phyloP scores from a whole-genome alignment of 2,329 filamentous ascomycete species.

The Xylariaceae sp. region DNA sequence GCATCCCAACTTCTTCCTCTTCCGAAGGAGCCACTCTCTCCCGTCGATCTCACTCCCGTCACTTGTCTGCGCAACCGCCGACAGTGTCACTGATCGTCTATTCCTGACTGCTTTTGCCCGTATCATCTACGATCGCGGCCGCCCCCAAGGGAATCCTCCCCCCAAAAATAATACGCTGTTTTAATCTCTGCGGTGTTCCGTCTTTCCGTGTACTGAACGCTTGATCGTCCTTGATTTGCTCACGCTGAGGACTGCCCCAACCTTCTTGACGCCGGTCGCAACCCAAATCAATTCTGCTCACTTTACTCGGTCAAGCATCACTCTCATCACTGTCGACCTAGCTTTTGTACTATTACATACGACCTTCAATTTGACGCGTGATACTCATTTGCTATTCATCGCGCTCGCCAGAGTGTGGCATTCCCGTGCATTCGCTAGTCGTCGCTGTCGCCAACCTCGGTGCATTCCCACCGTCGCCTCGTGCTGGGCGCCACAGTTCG shows the following conservation, averaged over 20 bases:
- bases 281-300: constrained; percentile 2
- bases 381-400: too few species aligned
- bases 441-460: constrained; percentile 6
- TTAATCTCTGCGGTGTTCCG: constrained; percentile 19
- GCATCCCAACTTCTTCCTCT: constrained; percentile 18
- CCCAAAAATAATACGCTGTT: constrained; percentile 13
- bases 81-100: neutral
- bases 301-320: constrained; percentile 11
- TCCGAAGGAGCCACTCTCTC: constrained; percentile 13
- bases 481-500: too few species aligned
- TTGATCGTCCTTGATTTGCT: constrained; percentile 16
- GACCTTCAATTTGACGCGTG: neutral
- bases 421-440: constrained; percentile 15
- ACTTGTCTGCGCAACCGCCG: constrained; percentile 4
- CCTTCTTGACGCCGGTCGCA: constrained; percentile 24
- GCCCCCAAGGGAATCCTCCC: constrained; percentile 4
- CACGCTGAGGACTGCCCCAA: constrained; percentile 12
- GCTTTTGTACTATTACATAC: neutral
- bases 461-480: neutral
- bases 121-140: constrained; percentile 12
- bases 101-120: neutral
- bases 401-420: neutral
- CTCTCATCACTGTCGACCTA: constrained; percentile 3
- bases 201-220: constrained; percentile 18
- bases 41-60: neutral